Percentiles rank a stretch among this genome's conserved stretches.
Conservation (phyloP, 2,329 filamentous ascomycete genomes). For the Phaeomoniella chlamydospora region DNA sequence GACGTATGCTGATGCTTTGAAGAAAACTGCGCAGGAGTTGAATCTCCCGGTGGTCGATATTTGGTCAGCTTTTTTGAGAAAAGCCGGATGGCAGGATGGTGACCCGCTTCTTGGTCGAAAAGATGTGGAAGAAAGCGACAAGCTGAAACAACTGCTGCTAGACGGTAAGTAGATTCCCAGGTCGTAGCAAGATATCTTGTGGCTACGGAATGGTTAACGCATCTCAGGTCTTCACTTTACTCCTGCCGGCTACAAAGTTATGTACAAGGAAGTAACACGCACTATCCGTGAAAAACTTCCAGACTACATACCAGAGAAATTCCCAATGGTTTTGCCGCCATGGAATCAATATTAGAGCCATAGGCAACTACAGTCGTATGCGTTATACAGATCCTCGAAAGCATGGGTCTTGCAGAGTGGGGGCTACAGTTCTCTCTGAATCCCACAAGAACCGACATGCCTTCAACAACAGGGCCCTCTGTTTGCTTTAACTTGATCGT, state of each 20-base stretch:
- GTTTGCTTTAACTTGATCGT: no score
- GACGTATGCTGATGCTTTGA: slow-evolving; percentile 51
- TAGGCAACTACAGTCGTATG: no score
- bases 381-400: no score
- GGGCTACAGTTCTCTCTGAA: no score
- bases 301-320: slow-evolving; percentile 35
- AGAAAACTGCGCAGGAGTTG: slow-evolving; percentile 42
- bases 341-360: no score
- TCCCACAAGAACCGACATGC: no score
- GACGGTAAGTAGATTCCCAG: slow-evolving; percentile 33
- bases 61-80: slow-evolving; percentile 62
- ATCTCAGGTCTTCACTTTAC: slow-evolving; percentile 42
- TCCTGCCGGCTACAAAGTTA: slow-evolving; percentile 38
- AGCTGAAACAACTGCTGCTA: slow-evolving; percentile 34
- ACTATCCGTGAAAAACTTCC: slow-evolving; percentile 37
- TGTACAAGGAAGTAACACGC: slow-evolving; percentile 39
- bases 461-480: no score
- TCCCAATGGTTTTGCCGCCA: slow-evolving; percentile 37
- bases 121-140: slow-evolving; percentile 42
- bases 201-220: background rate
- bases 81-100: slow-evolving; percentile 37
- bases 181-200: background rate
- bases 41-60: slow-evolving; percentile 59
- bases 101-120: slow-evolving; percentile 40
- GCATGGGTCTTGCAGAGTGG: no score